Evolutionary conservation across 1,284 basidiomycete genomes (phyloP).

Genomic region (Leccinum subfulvum): DNA sequence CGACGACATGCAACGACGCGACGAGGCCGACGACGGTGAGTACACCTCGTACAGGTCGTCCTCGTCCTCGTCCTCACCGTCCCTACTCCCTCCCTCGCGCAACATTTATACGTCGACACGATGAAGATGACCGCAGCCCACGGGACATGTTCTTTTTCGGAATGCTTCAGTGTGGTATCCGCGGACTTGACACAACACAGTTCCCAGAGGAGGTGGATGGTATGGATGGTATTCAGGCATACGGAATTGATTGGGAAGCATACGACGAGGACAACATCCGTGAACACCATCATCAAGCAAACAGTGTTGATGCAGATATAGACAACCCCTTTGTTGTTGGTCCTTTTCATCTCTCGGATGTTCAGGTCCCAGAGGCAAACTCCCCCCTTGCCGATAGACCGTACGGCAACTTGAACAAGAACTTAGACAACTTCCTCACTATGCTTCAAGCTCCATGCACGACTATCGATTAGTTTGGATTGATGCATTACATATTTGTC

Average conservation of each 20-base stretch:
- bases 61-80: too few relatives aligned
- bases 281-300: neutral
- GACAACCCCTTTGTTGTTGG: neutral
- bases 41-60: too few relatives aligned
- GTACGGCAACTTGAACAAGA: neutral
- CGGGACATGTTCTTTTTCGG: neutral
- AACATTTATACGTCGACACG: too few relatives aligned
- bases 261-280: neutral
- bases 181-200: neutral
- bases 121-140: neutral
- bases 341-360: neutral
- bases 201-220: neutral
- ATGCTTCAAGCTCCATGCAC: too few relatives aligned
- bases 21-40: too few relatives aligned
- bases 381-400: neutral
- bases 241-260: neutral
- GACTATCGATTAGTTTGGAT: too few relatives aligned
- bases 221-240: neutral
- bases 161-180: neutral
- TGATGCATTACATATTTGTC: too few relatives aligned
- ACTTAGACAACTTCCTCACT: too few relatives aligned
- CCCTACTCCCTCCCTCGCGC: too few relatives aligned
- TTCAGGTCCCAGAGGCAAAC: neutral
- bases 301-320: neutral
- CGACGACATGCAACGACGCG: too few relatives aligned